These are phyloP conservation scores for Venturiaceae sp. DNA, from an alignment of 2,329 filamentous ascomycete species.

Conservation along the genomic window DNA sequence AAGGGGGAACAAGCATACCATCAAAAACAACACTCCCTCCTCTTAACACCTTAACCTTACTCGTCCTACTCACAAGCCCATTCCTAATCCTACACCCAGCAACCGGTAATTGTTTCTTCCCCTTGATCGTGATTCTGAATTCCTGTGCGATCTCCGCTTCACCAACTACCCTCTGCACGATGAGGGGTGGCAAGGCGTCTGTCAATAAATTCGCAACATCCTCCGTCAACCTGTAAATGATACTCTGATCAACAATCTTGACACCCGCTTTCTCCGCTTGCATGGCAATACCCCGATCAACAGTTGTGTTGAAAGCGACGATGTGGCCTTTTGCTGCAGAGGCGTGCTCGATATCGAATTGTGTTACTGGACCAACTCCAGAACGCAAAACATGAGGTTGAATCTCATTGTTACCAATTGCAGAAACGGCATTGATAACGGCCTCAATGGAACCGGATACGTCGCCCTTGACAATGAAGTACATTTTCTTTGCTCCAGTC, in stretches of 20 bases:
- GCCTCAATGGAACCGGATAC: slow-evolving; percentile 92
- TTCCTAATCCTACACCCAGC: slow-evolving; percentile 85
- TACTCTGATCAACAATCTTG: slow-evolving; percentile 70
- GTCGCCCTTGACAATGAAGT: slow-evolving; percentile 85
- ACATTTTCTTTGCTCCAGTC: slow-evolving; percentile 48
- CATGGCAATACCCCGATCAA: slow-evolving; percentile 63
- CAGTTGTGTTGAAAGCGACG: slow-evolving; percentile 73
- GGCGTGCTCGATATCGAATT: slow-evolving; percentile 86
- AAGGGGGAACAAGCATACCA: slow-evolving; percentile 5
- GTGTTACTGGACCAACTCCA: slow-evolving; percentile 65
- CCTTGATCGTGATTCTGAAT: slow-evolving; percentile 75
- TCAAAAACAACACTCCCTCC: slow-evolving; percentile 16
- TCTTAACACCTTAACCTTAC: slow-evolving; percentile 63
- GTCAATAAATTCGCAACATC: slow-evolving; percentile 60
- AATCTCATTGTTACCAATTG: slow-evolving; percentile 79
- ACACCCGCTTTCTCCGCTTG: slow-evolving; percentile 64
- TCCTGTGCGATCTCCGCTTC: slow-evolving; percentile 79
- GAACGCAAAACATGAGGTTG: slow-evolving; percentile 66
- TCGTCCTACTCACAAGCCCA: slow-evolving; percentile 56
- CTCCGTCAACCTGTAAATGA: slow-evolving; percentile 74
- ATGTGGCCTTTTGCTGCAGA: slow-evolving; percentile 65
- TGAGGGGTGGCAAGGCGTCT: slow-evolving; percentile 55
- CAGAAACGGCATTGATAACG: slow-evolving; percentile 64
- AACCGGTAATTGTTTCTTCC: slow-evolving; percentile 60
- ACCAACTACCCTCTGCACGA: slow-evolving; percentile 64